These are phyloP conservation scores for Globisporangium nunn DNA, from an alignment of 352 stramenopile genomes.

Conservation along the genomic window DNA sequence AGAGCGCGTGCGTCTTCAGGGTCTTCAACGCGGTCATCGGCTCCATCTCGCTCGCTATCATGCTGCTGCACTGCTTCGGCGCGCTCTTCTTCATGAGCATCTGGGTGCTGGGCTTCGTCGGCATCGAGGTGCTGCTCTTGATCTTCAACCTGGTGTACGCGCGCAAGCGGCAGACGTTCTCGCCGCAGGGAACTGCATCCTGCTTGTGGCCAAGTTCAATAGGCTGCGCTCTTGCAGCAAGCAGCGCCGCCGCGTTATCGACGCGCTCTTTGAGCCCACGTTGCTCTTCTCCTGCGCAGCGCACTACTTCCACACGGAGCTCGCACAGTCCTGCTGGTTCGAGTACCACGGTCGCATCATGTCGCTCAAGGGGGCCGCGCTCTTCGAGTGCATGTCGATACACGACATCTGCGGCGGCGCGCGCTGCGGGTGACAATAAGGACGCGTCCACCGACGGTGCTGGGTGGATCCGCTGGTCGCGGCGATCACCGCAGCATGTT, in stretches of 20 bases:
- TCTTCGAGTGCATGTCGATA: not conserved
- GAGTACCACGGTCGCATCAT: constrained; percentile 11
- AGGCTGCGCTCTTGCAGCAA: not conserved
- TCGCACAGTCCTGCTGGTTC: constrained; percentile 8
- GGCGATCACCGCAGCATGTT: no score
- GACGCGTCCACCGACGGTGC: no score
- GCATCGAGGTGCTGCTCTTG: no score
- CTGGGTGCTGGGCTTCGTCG: no score
- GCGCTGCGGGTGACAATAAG: not conserved
- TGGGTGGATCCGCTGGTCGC: no score
- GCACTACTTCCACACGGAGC: constrained; percentile 14
- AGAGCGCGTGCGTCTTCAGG: constrained; percentile 23
- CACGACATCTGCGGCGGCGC: constrained; percentile 1
- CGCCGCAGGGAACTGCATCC: no score
- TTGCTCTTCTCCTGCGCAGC: constrained; percentile 26
- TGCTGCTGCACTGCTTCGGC: constrained; percentile 24
- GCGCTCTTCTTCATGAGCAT: constrained; percentile 6
- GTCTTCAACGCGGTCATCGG: constrained; percentile 22
- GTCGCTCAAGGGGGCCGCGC: not conserved
- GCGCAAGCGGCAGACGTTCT: no score
- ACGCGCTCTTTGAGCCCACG: constrained; percentile 30
- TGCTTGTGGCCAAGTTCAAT: no score
- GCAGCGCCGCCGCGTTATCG: constrained; percentile 21
- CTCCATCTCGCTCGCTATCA: constrained; percentile 20
- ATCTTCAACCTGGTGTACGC: no score